These are phyloP conservation scores for Phlyctochytrium planicorne DNA, from an alignment of 192 early-diverging fungal genomes.

Conservation along the genomic window DNA sequence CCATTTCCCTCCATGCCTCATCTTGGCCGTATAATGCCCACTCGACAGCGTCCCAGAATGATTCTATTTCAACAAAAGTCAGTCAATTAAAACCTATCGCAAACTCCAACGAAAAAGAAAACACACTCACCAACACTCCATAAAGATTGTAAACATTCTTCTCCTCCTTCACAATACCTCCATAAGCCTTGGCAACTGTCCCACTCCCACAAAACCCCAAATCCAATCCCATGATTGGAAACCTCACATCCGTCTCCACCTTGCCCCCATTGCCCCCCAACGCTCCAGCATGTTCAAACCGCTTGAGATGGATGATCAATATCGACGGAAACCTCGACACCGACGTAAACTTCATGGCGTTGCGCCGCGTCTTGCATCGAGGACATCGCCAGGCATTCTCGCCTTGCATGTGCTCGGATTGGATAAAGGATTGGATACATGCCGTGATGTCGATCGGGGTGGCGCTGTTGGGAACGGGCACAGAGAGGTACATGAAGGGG, in stretches of 20 bases:
- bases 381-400: constrained; percentile 92
- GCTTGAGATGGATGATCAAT: constrained; percentile 82
- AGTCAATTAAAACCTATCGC: constrained; percentile 54
- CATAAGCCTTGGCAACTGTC: not conserved
- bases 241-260: constrained; percentile 71
- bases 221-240: constrained; percentile 72
- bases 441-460: constrained; percentile 64
- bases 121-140: constrained; percentile 18
- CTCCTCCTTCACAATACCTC: not conserved
- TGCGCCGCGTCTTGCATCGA: constrained; percentile 68
- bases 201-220: constrained; percentile 59
- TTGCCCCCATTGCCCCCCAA: constrained; percentile 72
- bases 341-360: constrained; percentile 72
- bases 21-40: not conserved
- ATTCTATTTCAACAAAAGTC: constrained; percentile 7
- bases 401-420: constrained; percentile 83
- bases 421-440: constrained; percentile 83
- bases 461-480: constrained; percentile 74
- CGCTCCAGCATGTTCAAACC: constrained; percentile 78
- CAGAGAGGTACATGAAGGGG: constrained; percentile 85
- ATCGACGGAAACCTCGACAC: constrained; percentile 82
- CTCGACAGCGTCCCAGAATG: not conserved
- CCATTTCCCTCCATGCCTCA: not conserved
- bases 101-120: constrained; percentile 12
- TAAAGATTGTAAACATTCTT: not conserved